A percentile compares a stretch with the other conserved stretches of the same genome.
phyloP scores from a whole-genome alignment of 192 early-diverging fungal species.

The Coemansia sp. region DNA sequence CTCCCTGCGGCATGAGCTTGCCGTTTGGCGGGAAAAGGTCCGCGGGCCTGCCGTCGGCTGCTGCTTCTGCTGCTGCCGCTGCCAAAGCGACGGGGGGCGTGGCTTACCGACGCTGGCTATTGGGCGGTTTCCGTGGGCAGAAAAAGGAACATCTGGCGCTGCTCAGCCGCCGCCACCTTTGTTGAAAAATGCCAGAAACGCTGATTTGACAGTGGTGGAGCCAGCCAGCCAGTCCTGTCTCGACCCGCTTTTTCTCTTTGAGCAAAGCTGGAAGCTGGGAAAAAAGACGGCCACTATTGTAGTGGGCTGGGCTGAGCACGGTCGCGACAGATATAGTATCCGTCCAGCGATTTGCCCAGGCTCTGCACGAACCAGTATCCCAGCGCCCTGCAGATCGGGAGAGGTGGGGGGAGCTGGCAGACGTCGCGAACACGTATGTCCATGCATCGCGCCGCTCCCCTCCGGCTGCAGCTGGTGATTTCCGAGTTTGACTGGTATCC shows the following conservation, averaged over 20 bases:
- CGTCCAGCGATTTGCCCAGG: background rate
- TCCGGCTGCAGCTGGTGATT: background rate
- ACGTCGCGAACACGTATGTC: background rate
- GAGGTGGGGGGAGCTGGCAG: background rate
- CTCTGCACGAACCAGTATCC: background rate
- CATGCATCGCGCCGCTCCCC: background rate
- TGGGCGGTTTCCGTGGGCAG: constrained; percentile 7
- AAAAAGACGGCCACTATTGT: too few species aligned
- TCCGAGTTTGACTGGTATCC: constrained; percentile 6
- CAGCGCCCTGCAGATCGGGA: constrained; percentile 1
- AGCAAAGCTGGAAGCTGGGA: too few species aligned
- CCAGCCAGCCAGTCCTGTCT: too few species aligned
- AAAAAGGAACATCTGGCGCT: background rate
- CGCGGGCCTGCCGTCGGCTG: background rate
- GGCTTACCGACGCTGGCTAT: constrained; percentile 35
- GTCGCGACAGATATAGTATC: background rate
- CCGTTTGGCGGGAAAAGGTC: too few species aligned
- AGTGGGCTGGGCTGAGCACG: background rate
- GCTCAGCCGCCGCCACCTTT: constrained; percentile 37
- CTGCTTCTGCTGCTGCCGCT: background rate
- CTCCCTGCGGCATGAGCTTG: too few species aligned
- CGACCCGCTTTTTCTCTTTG: background rate
- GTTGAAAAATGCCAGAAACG: background rate
- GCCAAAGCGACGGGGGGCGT: constrained; percentile 2
- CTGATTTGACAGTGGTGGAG: background rate